Conservation (phyloP, 148 eudicot species). For the Diospyros lotus region DNA sequence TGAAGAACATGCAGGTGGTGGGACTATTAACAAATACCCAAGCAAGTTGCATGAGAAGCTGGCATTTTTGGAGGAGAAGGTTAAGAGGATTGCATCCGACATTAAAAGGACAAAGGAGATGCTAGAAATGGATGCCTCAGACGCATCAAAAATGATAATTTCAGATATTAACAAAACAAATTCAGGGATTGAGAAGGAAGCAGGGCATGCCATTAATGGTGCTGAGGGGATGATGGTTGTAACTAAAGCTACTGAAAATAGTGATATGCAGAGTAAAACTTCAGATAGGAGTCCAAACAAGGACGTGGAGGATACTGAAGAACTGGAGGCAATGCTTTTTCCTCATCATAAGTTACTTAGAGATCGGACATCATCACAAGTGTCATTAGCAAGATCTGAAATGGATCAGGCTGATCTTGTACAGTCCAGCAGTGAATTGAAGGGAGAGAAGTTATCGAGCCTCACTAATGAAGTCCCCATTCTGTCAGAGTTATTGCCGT, state of each 20-base stretch:
- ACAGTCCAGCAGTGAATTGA: conserved; percentile 17
- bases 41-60: conserved; percentile 84
- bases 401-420: conserved; percentile 7
- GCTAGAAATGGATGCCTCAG: conserved; percentile 73
- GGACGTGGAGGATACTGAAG: conserved; percentile 43
- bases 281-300: conserved; percentile 13
- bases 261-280: conserved; percentile 1
- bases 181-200: conserved; percentile 87
- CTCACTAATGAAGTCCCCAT: conserved; percentile 38
- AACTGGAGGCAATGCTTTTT: conserved; percentile 74
- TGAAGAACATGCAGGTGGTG: conserved; percentile 27
- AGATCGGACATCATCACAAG: conserved; percentile 33
- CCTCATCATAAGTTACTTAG: conserved; percentile 72
- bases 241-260: conserved; percentile 14
- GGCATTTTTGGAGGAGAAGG: conserved; percentile 85
- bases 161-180: conserved; percentile 84
- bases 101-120: conserved; percentile 89
- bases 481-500: conserved; percentile 49
- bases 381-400: conserved; percentile 16
- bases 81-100: conserved; percentile 85
- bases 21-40: conserved; percentile 40
- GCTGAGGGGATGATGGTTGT: conserved; percentile 19
- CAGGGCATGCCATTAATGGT: conserved; percentile 43
- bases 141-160: conserved; percentile 67
- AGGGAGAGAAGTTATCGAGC: conserved; percentile 22